Base-by-base conservation (phyloP, 2,329 filamentous ascomycete genomes). In the Alternaria sp. region DNA sequence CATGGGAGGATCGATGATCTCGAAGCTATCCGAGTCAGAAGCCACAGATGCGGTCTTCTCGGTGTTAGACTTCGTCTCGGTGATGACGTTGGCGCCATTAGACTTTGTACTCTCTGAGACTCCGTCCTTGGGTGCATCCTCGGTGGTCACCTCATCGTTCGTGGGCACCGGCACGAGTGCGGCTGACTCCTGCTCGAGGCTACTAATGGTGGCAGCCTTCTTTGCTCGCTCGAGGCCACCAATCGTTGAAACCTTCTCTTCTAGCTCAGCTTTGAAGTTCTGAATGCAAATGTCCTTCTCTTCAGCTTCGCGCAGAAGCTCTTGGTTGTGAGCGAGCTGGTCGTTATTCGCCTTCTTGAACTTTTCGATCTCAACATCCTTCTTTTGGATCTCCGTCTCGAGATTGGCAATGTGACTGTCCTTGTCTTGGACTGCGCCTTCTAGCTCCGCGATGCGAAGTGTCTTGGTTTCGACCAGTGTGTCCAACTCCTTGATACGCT, bases 401-500 rank as follows among this genome's bases (percentile, higher is more conserved):
- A 74, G 50, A 11, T 57, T 47, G 10, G 21, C 19, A 7, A 70
- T 64, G 5, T 45, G 36, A 9, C 36, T 4, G 28, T 61, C 32
- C 26, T 68, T 65, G 8, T 61, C 52, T 15, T 62, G 50, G 0
- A 68, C 10, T 1, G 46, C 17, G 8, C n/a, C 45, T 44, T 69
- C 63, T 0, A 73, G 56, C 51, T 71, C 56, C 17, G 50, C 55
- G 5, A 70, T 67, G 2, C 59, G 65, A 2, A 45, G 44, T 13
- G 46, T 57, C 36, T 70, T 70, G 3, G 57, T 60, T 7, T 26
- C 15, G 1, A 69, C 10, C 1, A 47, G 44, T 0, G 45, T 59
- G n/a, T 73, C 68, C 6, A 72, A 67, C 26, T 69, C 57, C 5
- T 57, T 54, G 32, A 69, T 47, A 1, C 49, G 62, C 57, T 58